A percentile compares a stretch with the other conserved stretches of the same genome.
Evolutionary conservation across 2,329 filamentous ascomycete species (phyloP).

Genomic region (Ascochyta koolunga): DNA sequence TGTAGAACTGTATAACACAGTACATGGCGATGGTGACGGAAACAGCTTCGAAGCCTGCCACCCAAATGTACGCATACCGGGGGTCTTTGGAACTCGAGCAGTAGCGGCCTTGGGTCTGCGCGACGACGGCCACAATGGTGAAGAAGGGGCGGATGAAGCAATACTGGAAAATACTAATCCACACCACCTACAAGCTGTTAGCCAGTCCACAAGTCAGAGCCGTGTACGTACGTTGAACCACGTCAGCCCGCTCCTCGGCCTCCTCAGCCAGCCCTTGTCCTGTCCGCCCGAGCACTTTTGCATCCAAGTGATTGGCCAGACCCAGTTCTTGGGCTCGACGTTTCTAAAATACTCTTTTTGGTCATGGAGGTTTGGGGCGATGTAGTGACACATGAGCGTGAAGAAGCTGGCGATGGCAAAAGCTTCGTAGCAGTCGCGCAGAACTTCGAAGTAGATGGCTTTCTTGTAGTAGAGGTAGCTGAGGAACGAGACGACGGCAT

Average conservation of each 20-base stretch:
- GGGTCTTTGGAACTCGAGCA: conserved; percentile 81
- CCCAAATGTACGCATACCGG: conserved; percentile 84
- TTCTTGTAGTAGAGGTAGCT: conserved; percentile 76
- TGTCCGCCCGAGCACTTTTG: conserved; percentile 73
- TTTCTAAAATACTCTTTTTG: conserved; percentile 83
- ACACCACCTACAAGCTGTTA: conserved; percentile 64
- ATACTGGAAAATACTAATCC: conserved; percentile 84
- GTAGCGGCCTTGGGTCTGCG: conserved; percentile 72
- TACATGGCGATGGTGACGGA: conserved; percentile 87
- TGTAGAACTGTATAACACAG: conserved; percentile 85
- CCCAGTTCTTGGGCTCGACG: conserved; percentile 73
- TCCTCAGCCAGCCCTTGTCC: conserved; percentile 69
- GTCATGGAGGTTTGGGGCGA: conserved; percentile 75
- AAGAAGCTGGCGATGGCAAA: conserved; percentile 90
- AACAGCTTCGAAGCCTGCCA: conserved; percentile 71
- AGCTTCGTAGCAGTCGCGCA: conserved; percentile 86
- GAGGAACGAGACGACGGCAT: conserved; percentile 75
- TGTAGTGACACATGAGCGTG: conserved; percentile 79
- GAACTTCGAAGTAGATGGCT: conserved; percentile 79
- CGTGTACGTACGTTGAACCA: conserved; percentile 75
- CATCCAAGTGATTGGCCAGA: conserved; percentile 74
- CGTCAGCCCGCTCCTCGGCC: conserved; percentile 79
- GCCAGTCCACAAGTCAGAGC: conserved; percentile 1
- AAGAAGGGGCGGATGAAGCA: conserved; percentile 80
- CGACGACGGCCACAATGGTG: conserved; percentile 77